A percentile compares a stretch with the other conserved stretches of the same genome.
phyloP scores from a whole-genome alignment of 169 alveolate genomes.

The Plasmodium ovale region DNA sequence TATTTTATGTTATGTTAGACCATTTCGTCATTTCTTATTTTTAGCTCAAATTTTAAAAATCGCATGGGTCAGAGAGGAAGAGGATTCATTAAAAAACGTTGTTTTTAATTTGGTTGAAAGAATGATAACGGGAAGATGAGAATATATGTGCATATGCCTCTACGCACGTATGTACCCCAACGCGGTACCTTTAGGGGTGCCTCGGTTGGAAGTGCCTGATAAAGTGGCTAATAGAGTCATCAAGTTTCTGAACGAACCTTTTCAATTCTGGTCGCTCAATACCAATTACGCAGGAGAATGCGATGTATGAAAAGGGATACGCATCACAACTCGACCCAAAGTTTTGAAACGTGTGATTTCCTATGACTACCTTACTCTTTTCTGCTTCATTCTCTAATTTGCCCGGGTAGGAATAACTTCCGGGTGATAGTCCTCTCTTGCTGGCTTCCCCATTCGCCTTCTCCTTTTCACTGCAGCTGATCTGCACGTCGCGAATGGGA shows the following conservation, averaged over 20 bases:
- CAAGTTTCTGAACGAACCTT: conserved; percentile 36
- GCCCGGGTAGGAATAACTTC: too few species aligned
- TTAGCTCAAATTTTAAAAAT: too few species aligned
- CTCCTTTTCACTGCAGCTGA: background rate
- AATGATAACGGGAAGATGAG: too few species aligned
- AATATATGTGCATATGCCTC: background rate
- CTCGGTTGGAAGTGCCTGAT: conserved; percentile 5
- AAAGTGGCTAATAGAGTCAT: conserved; percentile 38
- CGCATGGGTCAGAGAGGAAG: too few species aligned
- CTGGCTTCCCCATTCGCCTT: background rate
- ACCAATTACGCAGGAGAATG: conserved; percentile 75
- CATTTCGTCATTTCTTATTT: too few species aligned
- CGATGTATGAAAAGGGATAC: conserved; percentile 72
- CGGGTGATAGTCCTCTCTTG: background rate
- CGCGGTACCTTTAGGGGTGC: too few species aligned
- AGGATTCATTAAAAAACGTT: too few species aligned
- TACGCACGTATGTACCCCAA: too few species aligned
- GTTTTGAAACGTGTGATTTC: conserved; percentile 46
- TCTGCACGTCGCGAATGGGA: background rate
- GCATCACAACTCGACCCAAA: conserved; percentile 60
- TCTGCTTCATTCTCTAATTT: background rate
- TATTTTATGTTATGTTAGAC: too few species aligned
- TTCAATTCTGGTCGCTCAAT: conserved; percentile 42
- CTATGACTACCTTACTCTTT: conserved; percentile 26
- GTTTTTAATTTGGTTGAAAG: too few species aligned